phyloP scores from a whole-genome alignment of 441 rosid species.

The Syzygium malaccense region DNA sequence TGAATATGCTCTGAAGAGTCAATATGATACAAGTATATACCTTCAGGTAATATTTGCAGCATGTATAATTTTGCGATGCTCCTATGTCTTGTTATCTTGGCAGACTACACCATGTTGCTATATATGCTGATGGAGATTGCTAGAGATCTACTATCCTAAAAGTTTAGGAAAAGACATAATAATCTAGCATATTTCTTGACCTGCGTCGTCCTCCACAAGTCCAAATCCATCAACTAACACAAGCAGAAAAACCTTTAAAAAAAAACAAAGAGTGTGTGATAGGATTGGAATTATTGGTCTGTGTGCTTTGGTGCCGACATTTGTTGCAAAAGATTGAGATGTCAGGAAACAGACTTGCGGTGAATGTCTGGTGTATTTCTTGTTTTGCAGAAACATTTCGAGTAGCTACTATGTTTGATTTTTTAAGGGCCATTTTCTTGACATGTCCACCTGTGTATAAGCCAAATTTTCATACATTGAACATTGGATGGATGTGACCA shows the following conservation, averaged over 20 bases:
- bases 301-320: not conserved
- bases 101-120: not conserved
- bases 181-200: not conserved
- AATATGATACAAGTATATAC: conserved; percentile 94
- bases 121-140: not conserved
- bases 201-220: not conserved
- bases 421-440: not conserved
- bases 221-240: not conserved
- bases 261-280: not conserved
- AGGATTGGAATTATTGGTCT: not conserved
- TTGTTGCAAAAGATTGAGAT: not conserved
- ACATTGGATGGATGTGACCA: not conserved
- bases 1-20: conserved; percentile 96
- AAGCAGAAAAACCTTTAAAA: not conserved
- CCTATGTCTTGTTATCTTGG: not conserved
- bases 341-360: not conserved
- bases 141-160: not conserved
- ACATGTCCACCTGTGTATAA: not conserved
- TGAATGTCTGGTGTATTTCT: not conserved
- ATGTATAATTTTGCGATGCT: not conserved
- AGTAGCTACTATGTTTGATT: not conserved
- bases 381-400: not conserved
- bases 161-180: not conserved
- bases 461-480: not conserved
- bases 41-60: conserved; percentile 59